Evolutionary conservation across 2,329 filamentous ascomycete species (phyloP).

Genomic region (Arthrobotrys musiformis): DNA sequence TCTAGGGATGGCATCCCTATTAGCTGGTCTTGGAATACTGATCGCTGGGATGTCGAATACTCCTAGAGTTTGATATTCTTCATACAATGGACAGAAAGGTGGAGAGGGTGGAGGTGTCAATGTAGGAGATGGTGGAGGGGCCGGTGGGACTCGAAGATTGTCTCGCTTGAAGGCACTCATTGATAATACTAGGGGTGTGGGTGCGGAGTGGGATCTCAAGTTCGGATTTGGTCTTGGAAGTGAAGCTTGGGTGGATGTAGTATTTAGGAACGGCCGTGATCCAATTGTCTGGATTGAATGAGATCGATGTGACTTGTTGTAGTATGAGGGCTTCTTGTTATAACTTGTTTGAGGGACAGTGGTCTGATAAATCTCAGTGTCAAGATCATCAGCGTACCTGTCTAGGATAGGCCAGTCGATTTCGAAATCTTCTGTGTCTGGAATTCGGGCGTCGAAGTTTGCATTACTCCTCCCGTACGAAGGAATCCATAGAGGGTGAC

Average conservation of each 20-base stretch:
- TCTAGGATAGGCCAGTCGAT: constrained; percentile 51
- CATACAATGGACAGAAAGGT: constrained; percentile 49
- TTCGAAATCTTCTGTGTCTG: constrained; percentile 50
- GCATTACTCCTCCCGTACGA: constrained; percentile 12
- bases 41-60: constrained; percentile 41
- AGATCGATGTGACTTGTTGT: constrained; percentile 23
- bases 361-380: constrained; percentile 27
- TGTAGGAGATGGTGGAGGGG: constrained; percentile 46
- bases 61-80: constrained; percentile 47
- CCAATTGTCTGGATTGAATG: neutral
- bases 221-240: constrained; percentile 2
- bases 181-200: constrained; percentile 36
- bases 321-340: constrained; percentile 31
- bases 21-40: constrained; percentile 3
- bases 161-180: constrained; percentile 51
- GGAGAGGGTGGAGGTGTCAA: constrained; percentile 43
- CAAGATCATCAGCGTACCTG: constrained; percentile 37
- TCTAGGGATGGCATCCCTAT: neutral
- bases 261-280: constrained; percentile 38
- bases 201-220: constrained; percentile 37
- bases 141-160: constrained; percentile 34
- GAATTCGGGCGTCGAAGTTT: constrained; percentile 14
- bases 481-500: constrained; percentile 22
- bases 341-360: constrained; percentile 1
- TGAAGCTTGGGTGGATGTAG: constrained; percentile 29